phyloP scores from a whole-genome alignment of 257 asterid species.

The Paraleonurus japonicus region DNA sequence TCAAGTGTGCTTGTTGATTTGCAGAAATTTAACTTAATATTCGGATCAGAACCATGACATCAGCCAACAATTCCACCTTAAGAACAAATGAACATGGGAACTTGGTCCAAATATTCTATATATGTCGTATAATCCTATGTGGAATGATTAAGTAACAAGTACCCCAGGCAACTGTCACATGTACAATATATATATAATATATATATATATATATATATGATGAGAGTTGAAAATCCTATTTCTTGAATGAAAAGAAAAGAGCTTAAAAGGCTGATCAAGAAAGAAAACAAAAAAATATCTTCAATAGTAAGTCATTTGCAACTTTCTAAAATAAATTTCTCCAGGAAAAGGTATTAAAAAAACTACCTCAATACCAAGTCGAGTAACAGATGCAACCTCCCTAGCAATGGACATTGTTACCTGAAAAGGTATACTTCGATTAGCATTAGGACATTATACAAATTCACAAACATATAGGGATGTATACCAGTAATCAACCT shows the following conservation, averaged over 20 bases:
- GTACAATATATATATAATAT: background rate
- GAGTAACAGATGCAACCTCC: conserved; percentile 94
- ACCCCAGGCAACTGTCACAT: background rate
- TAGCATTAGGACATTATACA: conserved; percentile 14
- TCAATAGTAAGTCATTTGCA: background rate
- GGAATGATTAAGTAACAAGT: conserved; percentile 1
- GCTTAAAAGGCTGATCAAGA: background rate
- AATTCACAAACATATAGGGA: background rate
- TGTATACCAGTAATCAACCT: conserved; percentile 43
- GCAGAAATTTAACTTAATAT: background rate
- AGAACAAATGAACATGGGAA: background rate
- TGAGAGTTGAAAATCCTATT: background rate
- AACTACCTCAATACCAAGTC: conserved; percentile 87
- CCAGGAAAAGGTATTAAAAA: background rate
- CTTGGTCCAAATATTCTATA: background rate
- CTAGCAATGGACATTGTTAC: conserved; percentile 93
- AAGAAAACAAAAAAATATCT: background rate
- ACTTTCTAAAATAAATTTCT: background rate
- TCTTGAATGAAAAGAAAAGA: background rate
- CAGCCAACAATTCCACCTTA: background rate
- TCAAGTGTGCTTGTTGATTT: conserved; percentile 2
- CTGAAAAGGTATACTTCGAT: conserved; percentile 35
- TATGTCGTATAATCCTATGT: background rate
- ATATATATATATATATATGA: too few species aligned
- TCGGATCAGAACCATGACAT: conserved; percentile 3